These are phyloP conservation scores for Trametopsis cervina DNA, from an alignment of 768 basidiomycete species.

Conservation along the genomic window DNA sequence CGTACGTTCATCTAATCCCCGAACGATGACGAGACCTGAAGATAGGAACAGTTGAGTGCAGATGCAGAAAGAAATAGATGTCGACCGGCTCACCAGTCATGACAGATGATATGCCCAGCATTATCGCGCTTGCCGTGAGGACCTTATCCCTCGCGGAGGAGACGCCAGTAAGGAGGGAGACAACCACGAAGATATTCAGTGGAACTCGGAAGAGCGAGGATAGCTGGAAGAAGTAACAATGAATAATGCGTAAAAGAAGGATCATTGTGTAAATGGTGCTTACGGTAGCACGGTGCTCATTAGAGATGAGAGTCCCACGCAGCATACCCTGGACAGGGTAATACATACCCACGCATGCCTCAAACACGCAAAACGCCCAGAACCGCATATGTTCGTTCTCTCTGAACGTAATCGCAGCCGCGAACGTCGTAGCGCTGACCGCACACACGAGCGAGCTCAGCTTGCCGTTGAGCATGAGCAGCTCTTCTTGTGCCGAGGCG, in stretches of 20 bases:
- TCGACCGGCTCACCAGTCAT: constrained; percentile 41
- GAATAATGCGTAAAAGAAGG: neutral
- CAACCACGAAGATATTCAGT: constrained; percentile 66
- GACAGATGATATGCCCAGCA: constrained; percentile 52
- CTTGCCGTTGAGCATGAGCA: constrained; percentile 57
- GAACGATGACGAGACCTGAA: constrained; percentile 11
- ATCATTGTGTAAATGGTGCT: constrained; percentile 15
- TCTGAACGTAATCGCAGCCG: constrained; percentile 35
- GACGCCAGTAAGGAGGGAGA: constrained; percentile 61
- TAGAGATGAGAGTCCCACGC: constrained; percentile 55
- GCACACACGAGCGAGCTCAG: constrained; percentile 60
- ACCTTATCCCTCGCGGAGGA: constrained; percentile 57
- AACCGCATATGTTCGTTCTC: constrained; percentile 46
- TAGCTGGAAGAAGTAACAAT: constrained; percentile 31
- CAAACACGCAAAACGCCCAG: constrained; percentile 70
- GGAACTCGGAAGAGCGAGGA: constrained; percentile 71
- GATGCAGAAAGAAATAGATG: constrained; percentile 17
- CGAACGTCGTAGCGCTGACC: constrained; percentile 48
- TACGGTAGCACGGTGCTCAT: constrained; percentile 72
- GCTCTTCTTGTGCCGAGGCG: constrained; percentile 25
- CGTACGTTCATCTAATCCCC: constrained; percentile 9
- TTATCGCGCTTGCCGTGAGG: constrained; percentile 47
- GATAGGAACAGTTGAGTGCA: neutral
- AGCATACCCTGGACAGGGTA: constrained; percentile 76
- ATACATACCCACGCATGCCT: constrained; percentile 74